Evolutionary conservation across 495 filamentous ascomycete species (phyloP).

Genomic region (Mytilinidion resinicola): DNA sequence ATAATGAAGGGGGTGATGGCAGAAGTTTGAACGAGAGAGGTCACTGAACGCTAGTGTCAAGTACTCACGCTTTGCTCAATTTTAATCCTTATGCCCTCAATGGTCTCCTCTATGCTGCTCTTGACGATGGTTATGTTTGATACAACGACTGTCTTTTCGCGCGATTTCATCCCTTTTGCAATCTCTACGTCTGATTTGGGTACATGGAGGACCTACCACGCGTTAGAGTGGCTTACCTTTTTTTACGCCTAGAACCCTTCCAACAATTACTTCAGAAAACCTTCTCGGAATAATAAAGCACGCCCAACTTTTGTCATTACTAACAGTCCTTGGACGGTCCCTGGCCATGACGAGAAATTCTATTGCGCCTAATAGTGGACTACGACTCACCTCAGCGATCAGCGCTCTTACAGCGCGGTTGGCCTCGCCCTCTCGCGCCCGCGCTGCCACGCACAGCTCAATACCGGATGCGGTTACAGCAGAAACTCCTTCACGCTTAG

Average conservation of each 20-base stretch:
- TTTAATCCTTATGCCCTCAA: constrained; percentile 21
- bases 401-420: constrained; percentile 60
- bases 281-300: too few species aligned
- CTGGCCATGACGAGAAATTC: too few species aligned
- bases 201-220: constrained; percentile 46
- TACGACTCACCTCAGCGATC: constrained; percentile 49
- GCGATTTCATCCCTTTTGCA: constrained; percentile 54
- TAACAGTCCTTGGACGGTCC: too few species aligned
- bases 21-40: too few species aligned
- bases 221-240: not conserved
- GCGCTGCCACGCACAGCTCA: constrained; percentile 57
- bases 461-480: constrained; percentile 49
- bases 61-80: constrained; percentile 10
- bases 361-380: not conserved
- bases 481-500: constrained; percentile 52
- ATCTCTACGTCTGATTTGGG: constrained; percentile 60
- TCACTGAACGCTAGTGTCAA: not conserved
- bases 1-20: constrained; percentile 1
- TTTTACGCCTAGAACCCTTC: too few species aligned
- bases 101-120: constrained; percentile 11
- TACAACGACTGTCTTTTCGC: constrained; percentile 50
- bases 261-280: too few species aligned
- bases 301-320: too few species aligned
- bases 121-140: constrained; percentile 4
- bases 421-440: constrained; percentile 58